Percentiles rank a stretch among this genome's conserved stretches.
These are phyloP conservation scores for Pyricularia grisea DNA, from an alignment of 2,329 filamentous ascomycete genomes.

Conservation along the genomic window DNA sequence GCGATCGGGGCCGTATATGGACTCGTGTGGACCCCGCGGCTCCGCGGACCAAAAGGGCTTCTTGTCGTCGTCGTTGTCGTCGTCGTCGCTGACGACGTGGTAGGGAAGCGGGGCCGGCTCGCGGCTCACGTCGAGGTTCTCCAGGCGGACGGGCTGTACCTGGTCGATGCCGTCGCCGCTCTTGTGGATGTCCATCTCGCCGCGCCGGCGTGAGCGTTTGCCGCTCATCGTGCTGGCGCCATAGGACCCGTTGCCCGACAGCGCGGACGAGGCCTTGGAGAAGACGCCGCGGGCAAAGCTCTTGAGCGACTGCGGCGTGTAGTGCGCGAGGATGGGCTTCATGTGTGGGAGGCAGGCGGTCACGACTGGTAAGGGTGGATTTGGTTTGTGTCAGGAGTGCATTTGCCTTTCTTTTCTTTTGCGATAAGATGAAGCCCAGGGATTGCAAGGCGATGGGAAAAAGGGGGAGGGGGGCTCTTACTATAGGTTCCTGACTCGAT, in stretches of 20 bases:
- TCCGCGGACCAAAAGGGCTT: not conserved
- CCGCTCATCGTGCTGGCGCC: not conserved
- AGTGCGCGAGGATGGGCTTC: constrained; percentile 12
- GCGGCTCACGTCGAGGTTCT: not conserved
- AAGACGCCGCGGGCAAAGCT: not conserved
- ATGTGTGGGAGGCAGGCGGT: constrained; percentile 16
- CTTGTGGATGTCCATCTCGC: not conserved
- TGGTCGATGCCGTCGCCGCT: not conserved
- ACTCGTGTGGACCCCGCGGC: not conserved
- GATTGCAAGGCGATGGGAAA: not conserved
- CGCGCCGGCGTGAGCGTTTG: not conserved
- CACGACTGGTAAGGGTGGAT: constrained; percentile 8
- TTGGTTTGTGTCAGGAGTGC: not conserved
- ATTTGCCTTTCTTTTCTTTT: too few relatives aligned
- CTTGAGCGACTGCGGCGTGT: constrained; percentile 11
- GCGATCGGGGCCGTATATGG: not conserved
- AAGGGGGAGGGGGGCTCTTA: not conserved
- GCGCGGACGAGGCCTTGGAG: not conserved
- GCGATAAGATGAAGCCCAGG: not conserved
- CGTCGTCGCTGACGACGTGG: too few relatives aligned
- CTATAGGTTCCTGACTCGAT: constrained; percentile 16
- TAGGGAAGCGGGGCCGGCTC: too few relatives aligned
- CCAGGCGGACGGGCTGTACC: not conserved
- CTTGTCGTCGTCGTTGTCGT: not conserved
- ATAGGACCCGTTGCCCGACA: not conserved